Evolutionary conservation across 345 rosid genomes (phyloP).

Genomic region (Populus pruinosa): DNA sequence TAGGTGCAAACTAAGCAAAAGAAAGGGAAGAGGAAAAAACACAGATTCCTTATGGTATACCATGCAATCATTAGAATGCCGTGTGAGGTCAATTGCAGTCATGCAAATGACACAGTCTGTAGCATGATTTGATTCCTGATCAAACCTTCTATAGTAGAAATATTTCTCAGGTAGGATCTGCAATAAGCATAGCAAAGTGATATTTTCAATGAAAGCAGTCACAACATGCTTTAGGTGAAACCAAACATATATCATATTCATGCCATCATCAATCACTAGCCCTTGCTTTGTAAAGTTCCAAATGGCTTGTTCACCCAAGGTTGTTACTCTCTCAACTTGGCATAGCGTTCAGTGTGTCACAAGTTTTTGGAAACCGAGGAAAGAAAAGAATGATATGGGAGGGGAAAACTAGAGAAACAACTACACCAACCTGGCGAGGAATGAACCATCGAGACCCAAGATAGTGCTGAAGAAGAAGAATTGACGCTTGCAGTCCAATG

Average conservation of each 20-base stretch:
- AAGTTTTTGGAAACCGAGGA: not conserved
- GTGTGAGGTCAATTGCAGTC: constrained; percentile 73
- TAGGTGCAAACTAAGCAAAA: not conserved
- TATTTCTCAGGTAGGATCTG: constrained; percentile 96
- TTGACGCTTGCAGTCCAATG: constrained; percentile 70
- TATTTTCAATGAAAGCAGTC: not conserved
- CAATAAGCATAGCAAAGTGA: constrained; percentile 9
- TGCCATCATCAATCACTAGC: not conserved
- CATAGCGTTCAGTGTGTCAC: not conserved
- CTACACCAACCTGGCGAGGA: constrained; percentile 74
- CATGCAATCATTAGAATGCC: constrained; percentile 73
- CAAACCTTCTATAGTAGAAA: constrained; percentile 71
- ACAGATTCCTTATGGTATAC: constrained; percentile 29
- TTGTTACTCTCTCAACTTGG: not conserved
- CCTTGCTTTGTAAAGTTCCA: no score
- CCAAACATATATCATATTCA: not conserved
- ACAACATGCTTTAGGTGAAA: not conserved
- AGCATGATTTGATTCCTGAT: constrained; percentile 44
- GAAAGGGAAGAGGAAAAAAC: not conserved
- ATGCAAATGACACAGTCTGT: constrained; percentile 95
- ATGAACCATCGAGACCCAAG: constrained; percentile 95
- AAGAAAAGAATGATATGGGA: not conserved
- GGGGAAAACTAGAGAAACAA: constrained; percentile 12
- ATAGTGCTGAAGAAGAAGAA: constrained; percentile 92
- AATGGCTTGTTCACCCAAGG: no score